Evolutionary conservation across 2,329 filamentous ascomycete genomes (phyloP).

Genomic region (Trichoderma harzianum): DNA sequence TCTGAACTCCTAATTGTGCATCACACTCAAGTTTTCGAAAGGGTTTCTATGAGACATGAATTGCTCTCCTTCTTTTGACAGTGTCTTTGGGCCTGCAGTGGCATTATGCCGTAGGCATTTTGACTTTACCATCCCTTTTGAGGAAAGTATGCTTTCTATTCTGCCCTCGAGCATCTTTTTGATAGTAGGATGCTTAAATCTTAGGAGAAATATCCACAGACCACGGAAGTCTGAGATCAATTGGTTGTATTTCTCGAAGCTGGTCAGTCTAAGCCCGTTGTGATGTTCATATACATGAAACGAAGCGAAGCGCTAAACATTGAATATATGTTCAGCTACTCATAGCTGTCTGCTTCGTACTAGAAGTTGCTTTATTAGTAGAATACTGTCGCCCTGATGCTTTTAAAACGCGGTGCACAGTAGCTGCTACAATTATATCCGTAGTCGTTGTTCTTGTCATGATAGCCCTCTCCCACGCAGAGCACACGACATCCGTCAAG

Average conservation of each 20-base stretch:
- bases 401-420: neutral
- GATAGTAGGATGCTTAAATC: neutral
- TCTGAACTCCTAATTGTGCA: neutral
- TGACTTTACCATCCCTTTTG: neutral
- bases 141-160: neutral
- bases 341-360: neutral
- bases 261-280: neutral
- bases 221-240: neutral
- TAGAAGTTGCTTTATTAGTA: neutral
- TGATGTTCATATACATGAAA: neutral
- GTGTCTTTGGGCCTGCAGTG: neutral
- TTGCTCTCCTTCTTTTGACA: neutral
- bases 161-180: neutral
- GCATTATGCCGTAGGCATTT: neutral
- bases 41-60: neutral
- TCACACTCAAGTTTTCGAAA: neutral
- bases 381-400: neutral
- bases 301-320: neutral
- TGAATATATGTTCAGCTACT: neutral
- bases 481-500: neutral
- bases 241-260: neutral
- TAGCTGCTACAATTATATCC: neutral
- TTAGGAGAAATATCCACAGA: neutral
- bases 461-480: neutral
- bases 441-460: neutral